Conservation (phyloP, 2,329 filamentous ascomycete genomes). For the Aureobasidium sp. region DNA sequence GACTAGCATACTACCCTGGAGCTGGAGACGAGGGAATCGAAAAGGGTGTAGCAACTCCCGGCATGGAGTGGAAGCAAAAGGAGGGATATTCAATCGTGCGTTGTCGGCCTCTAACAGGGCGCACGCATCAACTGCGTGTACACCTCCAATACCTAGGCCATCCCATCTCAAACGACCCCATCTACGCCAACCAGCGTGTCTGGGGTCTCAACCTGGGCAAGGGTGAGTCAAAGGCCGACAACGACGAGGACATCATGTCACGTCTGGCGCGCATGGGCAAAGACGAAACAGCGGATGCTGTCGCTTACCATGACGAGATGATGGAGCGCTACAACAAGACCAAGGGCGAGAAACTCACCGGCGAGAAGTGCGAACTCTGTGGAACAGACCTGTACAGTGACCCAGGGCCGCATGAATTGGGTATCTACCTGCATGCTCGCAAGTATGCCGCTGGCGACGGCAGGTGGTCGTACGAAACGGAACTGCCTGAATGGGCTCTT, state of each 20-base stretch:
- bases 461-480: conserved; percentile 79
- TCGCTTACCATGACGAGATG: conserved; percentile 91
- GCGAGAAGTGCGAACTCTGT: conserved; percentile 72
- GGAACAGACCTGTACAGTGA: conserved; percentile 88
- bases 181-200: conserved; percentile 90
- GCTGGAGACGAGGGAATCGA: conserved; percentile 22
- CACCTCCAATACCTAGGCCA: conserved; percentile 92
- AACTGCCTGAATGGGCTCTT: conserved; percentile 77
- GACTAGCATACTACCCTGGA: conserved; percentile 78
- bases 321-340: conserved; percentile 82
- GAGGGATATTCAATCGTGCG: conserved; percentile 91
- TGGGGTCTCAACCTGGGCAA: conserved; percentile 75
- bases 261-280: conserved; percentile 88
- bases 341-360: conserved; percentile 90
- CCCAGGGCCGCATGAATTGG: conserved; percentile 81
- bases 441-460: conserved; percentile 80
- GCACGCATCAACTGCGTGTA: conserved; percentile 91
- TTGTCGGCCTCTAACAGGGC: conserved; percentile 84
- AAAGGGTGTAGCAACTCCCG: conserved; percentile 20
- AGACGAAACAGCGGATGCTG: conserved; percentile 80
- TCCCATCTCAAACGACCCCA: conserved; percentile 94
- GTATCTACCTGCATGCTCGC: conserved; percentile 87
- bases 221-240: conserved; percentile 59
- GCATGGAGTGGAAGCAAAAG: conserved; percentile 45
- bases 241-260: conserved; percentile 84